Evolutionary conservation across 192 early-diverging fungal species (phyloP).

Genomic region (Coemansia brasiliensis): DNA sequence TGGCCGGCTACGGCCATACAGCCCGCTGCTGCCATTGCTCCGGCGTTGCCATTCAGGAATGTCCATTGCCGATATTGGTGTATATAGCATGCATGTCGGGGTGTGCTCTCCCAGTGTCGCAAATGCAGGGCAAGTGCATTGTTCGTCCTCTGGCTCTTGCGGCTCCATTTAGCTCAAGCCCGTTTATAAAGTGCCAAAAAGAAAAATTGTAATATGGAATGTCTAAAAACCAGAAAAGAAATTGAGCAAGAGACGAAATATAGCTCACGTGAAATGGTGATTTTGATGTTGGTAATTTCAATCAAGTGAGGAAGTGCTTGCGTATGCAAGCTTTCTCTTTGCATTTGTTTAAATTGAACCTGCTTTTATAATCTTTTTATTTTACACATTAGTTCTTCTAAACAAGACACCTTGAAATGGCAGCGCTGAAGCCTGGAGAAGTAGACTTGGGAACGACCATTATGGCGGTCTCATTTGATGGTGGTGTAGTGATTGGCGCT

Average conservation of each 20-base stretch:
- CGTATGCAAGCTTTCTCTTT: background rate
- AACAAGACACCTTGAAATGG: slow-evolving; percentile 11
- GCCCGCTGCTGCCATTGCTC: slow-evolving; percentile 25
- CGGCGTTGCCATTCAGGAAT: slow-evolving; percentile 35
- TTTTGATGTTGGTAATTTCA: slow-evolving; percentile 1
- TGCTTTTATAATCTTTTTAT: background rate
- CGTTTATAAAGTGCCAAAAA: background rate
- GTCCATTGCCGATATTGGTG: slow-evolving; percentile 48
- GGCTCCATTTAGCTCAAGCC: slow-evolving; percentile 27
- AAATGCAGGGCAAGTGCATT: slow-evolving; percentile 50
- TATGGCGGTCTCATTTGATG: slow-evolving; percentile 89
- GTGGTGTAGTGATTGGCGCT: slow-evolving; percentile 94
- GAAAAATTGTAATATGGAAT: too few species aligned
- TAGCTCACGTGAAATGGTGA: background rate
- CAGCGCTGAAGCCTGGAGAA: slow-evolving; percentile 87
- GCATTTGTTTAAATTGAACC: background rate
- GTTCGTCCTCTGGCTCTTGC: slow-evolving; percentile 36
- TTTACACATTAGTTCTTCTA: background rate
- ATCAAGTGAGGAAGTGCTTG: background rate
- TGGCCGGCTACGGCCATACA: slow-evolving; percentile 22
- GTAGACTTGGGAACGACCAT: slow-evolving; percentile 95
- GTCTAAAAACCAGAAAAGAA: background rate
- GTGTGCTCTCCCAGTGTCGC: slow-evolving; percentile 42
- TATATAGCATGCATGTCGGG: slow-evolving; percentile 50
- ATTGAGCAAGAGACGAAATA: background rate